Conservation (phyloP, 345 rosid genomes). For the Erucastrum elatum region DNA sequence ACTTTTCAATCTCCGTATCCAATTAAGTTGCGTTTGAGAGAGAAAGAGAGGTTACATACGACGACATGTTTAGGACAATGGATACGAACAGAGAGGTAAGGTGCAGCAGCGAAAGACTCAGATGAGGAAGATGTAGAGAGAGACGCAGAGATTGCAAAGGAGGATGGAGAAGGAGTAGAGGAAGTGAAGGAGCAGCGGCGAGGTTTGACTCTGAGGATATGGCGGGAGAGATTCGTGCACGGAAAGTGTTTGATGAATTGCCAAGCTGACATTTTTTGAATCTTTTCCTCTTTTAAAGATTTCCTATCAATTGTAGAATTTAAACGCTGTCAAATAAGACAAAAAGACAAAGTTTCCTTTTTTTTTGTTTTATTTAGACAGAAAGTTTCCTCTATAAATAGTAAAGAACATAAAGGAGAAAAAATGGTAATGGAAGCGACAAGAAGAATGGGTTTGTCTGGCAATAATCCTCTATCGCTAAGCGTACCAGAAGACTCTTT, state of each 20-base stretch:
- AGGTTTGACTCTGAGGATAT: constrained; percentile 27
- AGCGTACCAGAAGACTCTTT: neutral
- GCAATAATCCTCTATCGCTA: neutral
- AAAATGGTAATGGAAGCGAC: neutral
- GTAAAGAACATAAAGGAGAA: neutral
- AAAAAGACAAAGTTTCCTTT: neutral
- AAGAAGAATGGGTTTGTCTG: neutral
- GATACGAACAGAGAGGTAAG: constrained; percentile 73
- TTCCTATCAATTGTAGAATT: neutral
- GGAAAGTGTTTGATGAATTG: constrained; percentile 67
- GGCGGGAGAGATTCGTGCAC: constrained; percentile 44
- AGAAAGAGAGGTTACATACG: constrained; percentile 43
- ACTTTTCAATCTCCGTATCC: neutral
- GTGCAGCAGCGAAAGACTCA: constrained; percentile 35
- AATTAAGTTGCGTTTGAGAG: neutral
- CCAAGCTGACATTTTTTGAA: constrained; percentile 45
- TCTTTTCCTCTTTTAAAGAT: neutral
- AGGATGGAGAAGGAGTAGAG: constrained; percentile 23
- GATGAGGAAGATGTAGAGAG: constrained; percentile 28
- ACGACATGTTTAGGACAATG: constrained; percentile 52
- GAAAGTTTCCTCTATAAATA: neutral
- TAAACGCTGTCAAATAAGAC: neutral
- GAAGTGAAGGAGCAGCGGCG: constrained; percentile 24
- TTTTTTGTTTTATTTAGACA: no score
- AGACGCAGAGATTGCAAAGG: constrained; percentile 9